phyloP scores from a whole-genome alignment of 164 flowering plant genomes.

The Berberis thunbergii region DNA sequence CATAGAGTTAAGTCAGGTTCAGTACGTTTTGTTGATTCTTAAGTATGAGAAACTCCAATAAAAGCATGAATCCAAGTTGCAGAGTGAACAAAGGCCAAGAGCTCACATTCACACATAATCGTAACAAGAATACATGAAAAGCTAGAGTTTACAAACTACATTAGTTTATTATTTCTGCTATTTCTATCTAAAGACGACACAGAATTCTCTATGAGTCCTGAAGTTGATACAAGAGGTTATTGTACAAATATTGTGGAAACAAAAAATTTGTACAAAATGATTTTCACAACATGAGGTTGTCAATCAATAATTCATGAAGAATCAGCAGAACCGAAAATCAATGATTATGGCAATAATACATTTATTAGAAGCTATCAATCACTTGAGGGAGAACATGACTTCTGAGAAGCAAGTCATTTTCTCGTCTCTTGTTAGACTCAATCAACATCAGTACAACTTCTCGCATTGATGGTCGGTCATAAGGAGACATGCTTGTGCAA shows the following conservation, averaged over 20 bases:
- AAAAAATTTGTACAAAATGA: slow-evolving; percentile 9
- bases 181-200: neutral
- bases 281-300: slow-evolving; percentile 7
- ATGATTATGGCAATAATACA: slow-evolving; percentile 7
- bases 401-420: slow-evolving; percentile 21
- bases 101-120: no score
- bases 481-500: slow-evolving; percentile 72
- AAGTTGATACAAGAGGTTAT: neutral
- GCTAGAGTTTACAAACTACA: no score
- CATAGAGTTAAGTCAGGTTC: no score
- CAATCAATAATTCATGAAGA: neutral
- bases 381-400: slow-evolving; percentile 24
- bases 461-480: slow-evolving; percentile 89
- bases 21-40: no score
- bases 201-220: neutral
- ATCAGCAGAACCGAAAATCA: slow-evolving; percentile 1
- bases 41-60: no score
- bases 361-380: slow-evolving; percentile 17
- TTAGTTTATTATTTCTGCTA: neutral
- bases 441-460: slow-evolving; percentile 78
- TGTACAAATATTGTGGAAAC: neutral
- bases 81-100: no score
- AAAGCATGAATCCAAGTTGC: no score
- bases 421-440: slow-evolving; percentile 49
- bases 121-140: no score